Evolutionary conservation across 768 basidiomycete genomes (phyloP).

Genomic region (Harrya chromipes): DNA sequence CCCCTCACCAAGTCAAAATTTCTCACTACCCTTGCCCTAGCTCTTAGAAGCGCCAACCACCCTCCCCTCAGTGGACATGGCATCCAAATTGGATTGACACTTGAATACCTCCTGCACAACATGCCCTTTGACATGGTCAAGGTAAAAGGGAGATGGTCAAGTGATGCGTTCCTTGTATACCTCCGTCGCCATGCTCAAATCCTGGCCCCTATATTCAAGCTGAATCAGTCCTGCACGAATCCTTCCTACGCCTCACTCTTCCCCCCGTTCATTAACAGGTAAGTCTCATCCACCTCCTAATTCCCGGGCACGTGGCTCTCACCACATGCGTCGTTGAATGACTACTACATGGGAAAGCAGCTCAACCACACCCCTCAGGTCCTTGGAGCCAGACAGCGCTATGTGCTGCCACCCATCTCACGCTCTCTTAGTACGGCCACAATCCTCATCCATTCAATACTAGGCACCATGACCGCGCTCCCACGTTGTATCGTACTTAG

Average conservation of each 20-base stretch:
- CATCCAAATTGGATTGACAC: conserved; percentile 29
- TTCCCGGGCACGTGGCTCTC: neutral
- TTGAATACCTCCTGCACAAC: conserved; percentile 38
- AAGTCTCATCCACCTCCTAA: neutral
- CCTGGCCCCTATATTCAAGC: conserved; percentile 34
- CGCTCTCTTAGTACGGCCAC: too few species aligned
- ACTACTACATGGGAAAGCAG: too few species aligned
- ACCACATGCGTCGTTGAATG: neutral
- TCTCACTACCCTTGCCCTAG: neutral
- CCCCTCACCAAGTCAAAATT: conserved; percentile 32
- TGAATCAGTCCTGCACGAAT: neutral
- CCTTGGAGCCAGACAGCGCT: too few species aligned
- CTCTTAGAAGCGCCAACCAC: neutral
- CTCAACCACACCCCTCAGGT: too few species aligned
- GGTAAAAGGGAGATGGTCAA: conserved; percentile 32
- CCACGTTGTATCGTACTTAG: too few species aligned
- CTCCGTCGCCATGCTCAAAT: conserved; percentile 29
- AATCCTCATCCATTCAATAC: too few species aligned
- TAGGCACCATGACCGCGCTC: too few species aligned
- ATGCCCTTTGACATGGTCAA: conserved; percentile 24
- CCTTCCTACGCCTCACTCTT: conserved; percentile 6
- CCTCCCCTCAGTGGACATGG: conserved; percentile 14
- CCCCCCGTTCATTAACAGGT: neutral
- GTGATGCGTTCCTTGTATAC: conserved; percentile 33
- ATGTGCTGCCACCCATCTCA: too few species aligned